phyloP scores from a whole-genome alignment of 805 yeast species.

The Candida yuanshanica region DNA sequence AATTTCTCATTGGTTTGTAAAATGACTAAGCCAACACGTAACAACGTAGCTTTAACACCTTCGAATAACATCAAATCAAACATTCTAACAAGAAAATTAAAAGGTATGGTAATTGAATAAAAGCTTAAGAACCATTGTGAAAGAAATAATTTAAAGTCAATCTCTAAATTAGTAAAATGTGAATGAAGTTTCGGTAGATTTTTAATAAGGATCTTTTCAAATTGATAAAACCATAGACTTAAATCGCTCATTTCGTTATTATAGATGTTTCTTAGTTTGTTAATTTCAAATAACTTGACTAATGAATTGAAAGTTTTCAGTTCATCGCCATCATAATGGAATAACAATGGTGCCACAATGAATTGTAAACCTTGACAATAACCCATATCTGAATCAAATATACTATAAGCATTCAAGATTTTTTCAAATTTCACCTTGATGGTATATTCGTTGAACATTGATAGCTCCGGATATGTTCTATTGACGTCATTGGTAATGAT shows the following conservation, averaged over 20 bases:
- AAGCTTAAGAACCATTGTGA: conserved; percentile 64
- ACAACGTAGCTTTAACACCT: conserved; percentile 48
- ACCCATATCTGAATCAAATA: conserved; percentile 60
- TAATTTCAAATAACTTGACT: conserved; percentile 53
- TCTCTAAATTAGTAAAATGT: conserved; percentile 35
- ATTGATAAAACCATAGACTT: conserved; percentile 46
- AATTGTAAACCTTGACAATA: conserved; percentile 66
- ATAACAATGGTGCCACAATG: conserved; percentile 52
- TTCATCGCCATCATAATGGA: conserved; percentile 31
- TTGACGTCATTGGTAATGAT: conserved; percentile 52
- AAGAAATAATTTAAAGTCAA: conserved; percentile 43
- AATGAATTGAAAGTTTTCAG: conserved; percentile 45
- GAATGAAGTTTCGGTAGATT: conserved; percentile 34
- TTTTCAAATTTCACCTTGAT: conserved; percentile 42
- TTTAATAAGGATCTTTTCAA: conserved; percentile 36
- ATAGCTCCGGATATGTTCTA: conserved; percentile 53
- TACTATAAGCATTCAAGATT: conserved; percentile 55
- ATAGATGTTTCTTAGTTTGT: conserved; percentile 47
- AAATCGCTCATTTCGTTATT: conserved; percentile 51
- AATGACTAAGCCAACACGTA: conserved; percentile 51
- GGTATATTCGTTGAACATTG: conserved; percentile 38
- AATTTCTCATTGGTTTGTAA: conserved; percentile 41
- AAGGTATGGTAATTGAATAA: conserved; percentile 56
- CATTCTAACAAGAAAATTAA: conserved; percentile 39
- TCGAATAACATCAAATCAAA: conserved; percentile 48